Evolutionary conservation across 345 rosid genomes (phyloP), one percentile per base, ranked within the genome.

Genomic region (Moricandia moricandioides): DNA sequence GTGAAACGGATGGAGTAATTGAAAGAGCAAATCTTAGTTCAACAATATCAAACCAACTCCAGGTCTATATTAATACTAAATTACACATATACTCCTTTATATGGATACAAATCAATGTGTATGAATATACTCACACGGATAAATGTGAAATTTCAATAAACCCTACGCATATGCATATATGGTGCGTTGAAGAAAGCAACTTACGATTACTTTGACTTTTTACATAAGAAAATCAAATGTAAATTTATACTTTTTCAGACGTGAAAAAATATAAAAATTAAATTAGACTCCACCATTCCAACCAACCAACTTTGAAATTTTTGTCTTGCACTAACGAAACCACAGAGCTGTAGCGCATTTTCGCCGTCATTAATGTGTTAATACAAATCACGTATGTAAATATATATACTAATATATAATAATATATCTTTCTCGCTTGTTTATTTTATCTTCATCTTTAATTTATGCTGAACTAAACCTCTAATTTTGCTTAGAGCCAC

Each of bases 291-390:
- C 65, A 77, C 72, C 71, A 71, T 65, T 65, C 39, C 49, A 71
- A 77, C 76, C 51, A 77, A 77, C 72, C 67, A 65, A 63, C 80
- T 77, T 77, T 65, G 76, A 77, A 71, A 47, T 0, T 57, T 62
- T 27, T 77, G 62, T 58, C 55, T 45, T 33, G 62, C 75, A 45
- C 67, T 59, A 77, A 71, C 72, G 72, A 71, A 77, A 77, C 80
- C 76, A 77, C 76, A 6, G n/a, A 57, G 67, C 55, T 77, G 67
- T 64, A 43, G 13, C 56, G 61, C 80, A 77, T 70, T 77, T 57
- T 70, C 37, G 34, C 80, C 63, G 71, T 57, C 67, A 34, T 45
- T 65, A 65, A 29, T 65, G 37, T 73, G 26, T 4, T 61, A 31
- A 59, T 40, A 57, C 11, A n/a, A 24, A 69, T 57, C n/a, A 5